Evolutionary conservation across 345 rosid species (phyloP), one percentile per base, ranked within the genome.

Genomic region (Luvunga scandens): DNA sequence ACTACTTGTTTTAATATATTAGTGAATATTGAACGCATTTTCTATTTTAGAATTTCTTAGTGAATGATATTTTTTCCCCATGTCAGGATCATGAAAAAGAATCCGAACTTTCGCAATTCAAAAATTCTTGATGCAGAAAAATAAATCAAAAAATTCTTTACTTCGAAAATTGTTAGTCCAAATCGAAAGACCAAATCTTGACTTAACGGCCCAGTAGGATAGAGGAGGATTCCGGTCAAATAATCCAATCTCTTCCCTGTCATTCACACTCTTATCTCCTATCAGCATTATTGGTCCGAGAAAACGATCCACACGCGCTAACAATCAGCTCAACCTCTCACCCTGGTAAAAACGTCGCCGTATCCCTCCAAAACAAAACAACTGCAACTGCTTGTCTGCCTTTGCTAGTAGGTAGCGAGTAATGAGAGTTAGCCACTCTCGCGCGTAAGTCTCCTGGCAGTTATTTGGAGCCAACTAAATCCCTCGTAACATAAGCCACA

Each of bases 271-370:
- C 75, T 76, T 73, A 66, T 81, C 73, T 83, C 77, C 68, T 80
- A 84, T 81, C 72, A 83, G 69, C 81, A 83, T 78, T 77, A 83
- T 75, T 80, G 56, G 59, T 27, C 66, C 57, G 0, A 18, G 2
- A 66, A 30, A 63, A 55, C 33, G 21, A 50, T 9, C 33, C 42
- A 48, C 72, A 24, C 78, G 45, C 79, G 16, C 72, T 12, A n/a
- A 19, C 48, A 36, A 16, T 7, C 28, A 5, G 39, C 71, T 38
- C 1, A n/a, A n/a, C 28, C 13, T n/a, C 2, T 7, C 50, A 42
- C 14, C 50, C 1, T 2, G 1, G 50, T 3, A 45, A 42, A 12
- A 12, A 45, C 50, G 50, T 14, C 50, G 50, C 50, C 50, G 50
- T 45, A 12, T 45, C 62, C 62, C 28, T 9, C 1, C 62, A n/a